Percentiles rank a stretch among this genome's conserved stretches.
phyloP scores from a whole-genome alignment of 2,329 filamentous ascomycete genomes.

The Colletotrichum sp. region DNA sequence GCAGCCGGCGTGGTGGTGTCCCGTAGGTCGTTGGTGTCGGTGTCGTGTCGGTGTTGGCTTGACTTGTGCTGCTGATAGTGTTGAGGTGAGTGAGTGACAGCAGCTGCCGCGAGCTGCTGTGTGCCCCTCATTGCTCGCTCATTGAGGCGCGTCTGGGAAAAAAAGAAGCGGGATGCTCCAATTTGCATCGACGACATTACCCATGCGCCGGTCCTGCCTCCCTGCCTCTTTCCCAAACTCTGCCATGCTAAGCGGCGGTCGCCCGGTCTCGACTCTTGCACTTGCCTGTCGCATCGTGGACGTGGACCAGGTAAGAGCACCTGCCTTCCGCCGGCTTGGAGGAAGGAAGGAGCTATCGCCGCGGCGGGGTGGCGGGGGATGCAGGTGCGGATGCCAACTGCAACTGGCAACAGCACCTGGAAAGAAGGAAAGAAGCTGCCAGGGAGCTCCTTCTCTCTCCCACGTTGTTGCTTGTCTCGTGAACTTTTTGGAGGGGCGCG shows the following conservation, averaged over 20 bases:
- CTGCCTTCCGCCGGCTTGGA: background rate
- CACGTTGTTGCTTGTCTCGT: background rate
- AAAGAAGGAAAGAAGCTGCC: background rate
- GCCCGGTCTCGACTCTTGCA: slow-evolving; percentile 1
- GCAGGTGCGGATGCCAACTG: background rate
- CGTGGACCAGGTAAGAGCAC: too few relatives aligned
- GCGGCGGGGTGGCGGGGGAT: background rate
- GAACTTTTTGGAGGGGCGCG: background rate
- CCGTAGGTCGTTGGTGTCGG: background rate
- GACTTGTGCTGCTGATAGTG: background rate
- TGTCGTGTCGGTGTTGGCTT: background rate
- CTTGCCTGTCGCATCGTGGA: background rate
- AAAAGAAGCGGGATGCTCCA: background rate
- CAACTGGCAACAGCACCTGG: background rate
- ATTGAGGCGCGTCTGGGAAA: background rate
- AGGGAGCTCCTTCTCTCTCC: background rate
- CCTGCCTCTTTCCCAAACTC: background rate
- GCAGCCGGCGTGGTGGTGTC: background rate
- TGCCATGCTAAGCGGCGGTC: background rate
- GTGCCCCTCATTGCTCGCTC: background rate
- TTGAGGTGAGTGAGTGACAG: background rate
- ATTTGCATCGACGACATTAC: background rate
- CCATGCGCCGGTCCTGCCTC: background rate
- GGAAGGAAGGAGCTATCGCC: background rate
- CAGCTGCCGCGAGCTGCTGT: background rate